These are phyloP conservation scores for Fusarium floridanum DNA, from an alignment of 2,329 filamentous ascomycete species.

Conservation along the genomic window DNA sequence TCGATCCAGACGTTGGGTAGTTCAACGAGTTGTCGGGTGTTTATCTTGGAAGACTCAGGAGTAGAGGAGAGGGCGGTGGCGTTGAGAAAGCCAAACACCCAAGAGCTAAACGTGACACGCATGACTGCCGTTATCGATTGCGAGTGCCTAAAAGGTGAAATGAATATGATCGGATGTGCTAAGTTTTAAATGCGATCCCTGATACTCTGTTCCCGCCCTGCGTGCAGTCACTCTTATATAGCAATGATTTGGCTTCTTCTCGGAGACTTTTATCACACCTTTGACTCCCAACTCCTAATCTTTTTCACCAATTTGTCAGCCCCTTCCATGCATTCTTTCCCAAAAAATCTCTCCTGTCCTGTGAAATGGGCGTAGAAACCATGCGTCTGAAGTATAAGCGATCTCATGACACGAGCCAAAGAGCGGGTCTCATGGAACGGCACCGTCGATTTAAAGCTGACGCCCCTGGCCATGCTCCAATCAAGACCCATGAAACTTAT, in stretches of 20 bases:
- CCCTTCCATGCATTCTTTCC: background rate
- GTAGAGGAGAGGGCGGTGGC: background rate
- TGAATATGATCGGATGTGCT: background rate
- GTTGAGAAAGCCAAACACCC: background rate
- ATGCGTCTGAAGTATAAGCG: background rate
- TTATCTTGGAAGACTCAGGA: background rate
- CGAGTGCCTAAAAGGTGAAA: background rate
- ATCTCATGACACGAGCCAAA: background rate
- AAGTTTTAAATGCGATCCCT: background rate
- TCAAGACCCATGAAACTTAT: background rate
- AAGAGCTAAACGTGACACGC: background rate
- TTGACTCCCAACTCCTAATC: too few relatives aligned
- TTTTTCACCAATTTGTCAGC: background rate
- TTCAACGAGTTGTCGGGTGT: background rate
- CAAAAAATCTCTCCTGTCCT: background rate
- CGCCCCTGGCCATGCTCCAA: background rate
- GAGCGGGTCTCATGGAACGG: constrained; percentile 2
- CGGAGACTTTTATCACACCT: background rate
- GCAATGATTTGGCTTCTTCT: background rate
- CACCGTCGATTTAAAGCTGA: constrained; percentile 1
- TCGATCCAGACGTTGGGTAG: constrained; percentile 14
- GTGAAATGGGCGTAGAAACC: background rate
- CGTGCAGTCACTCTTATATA: background rate
- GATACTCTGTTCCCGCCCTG: background rate
- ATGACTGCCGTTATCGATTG: background rate